These are phyloP conservation scores for Phytophthora pinifolia DNA, from an alignment of 352 stramenopile species.

Conservation along the genomic window DNA sequence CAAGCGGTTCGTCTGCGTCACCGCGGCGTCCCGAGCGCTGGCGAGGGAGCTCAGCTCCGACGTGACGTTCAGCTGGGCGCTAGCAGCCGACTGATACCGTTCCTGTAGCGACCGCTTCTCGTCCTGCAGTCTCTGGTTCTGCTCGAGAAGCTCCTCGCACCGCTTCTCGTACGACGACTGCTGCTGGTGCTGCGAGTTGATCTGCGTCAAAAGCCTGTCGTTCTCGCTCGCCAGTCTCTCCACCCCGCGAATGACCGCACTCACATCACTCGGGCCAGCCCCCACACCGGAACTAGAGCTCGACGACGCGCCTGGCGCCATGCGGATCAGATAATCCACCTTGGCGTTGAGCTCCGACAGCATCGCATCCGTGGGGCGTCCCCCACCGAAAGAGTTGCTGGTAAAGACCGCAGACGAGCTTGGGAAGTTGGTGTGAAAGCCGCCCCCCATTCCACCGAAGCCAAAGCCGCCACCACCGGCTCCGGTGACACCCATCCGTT, in stretches of 20 bases:
- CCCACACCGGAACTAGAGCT: constrained; percentile 19
- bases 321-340: constrained; percentile 79
- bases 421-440: constrained; percentile 27
- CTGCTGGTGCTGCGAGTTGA: constrained; percentile 80
- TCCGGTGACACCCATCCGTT: constrained; percentile 27
- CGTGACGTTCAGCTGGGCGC: constrained; percentile 51
- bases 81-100: constrained; percentile 59
- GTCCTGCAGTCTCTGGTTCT: constrained; percentile 60
- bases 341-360: constrained; percentile 73
- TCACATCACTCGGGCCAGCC: constrained; percentile 52
- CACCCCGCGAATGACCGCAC: constrained; percentile 64
- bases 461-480: constrained; percentile 21
- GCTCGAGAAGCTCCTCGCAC: constrained; percentile 62
- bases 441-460: constrained; percentile 16
- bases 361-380: constrained; percentile 44
- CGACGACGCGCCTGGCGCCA: constrained; percentile 32
- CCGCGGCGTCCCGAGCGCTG: constrained; percentile 61
- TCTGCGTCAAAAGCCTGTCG: constrained; percentile 69
- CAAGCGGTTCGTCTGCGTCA: constrained; percentile 73
- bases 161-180: constrained; percentile 70
- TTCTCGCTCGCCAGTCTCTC: constrained; percentile 75
- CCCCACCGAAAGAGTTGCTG: constrained; percentile 30
- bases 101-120: constrained; percentile 65
- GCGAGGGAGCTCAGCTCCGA: constrained; percentile 58
- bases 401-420: constrained; percentile 33